phyloP scores from a whole-genome alignment of 225 moss, liverwort and hornwort genomes.

The Neckera pumila region DNA sequence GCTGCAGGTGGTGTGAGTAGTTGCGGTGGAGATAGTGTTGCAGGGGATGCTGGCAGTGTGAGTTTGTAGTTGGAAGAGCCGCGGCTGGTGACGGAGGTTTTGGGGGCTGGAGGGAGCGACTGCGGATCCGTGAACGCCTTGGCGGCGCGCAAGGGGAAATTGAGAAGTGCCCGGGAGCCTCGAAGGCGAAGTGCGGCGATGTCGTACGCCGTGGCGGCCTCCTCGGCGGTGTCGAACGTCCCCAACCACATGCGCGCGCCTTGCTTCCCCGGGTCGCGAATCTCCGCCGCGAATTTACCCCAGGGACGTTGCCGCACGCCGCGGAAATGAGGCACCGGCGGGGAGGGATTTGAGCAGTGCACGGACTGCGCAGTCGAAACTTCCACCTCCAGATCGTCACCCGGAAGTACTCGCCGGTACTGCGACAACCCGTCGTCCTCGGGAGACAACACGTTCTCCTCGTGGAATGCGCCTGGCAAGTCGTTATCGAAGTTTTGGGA shows the following conservation, averaged over 20 bases:
- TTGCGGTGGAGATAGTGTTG: not conserved
- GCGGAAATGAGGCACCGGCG: slow-evolving; percentile 2
- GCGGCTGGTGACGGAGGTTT: not conserved
- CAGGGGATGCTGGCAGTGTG: not conserved
- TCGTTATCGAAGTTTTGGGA: not conserved
- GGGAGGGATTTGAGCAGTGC: not conserved
- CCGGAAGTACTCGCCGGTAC: not conserved
- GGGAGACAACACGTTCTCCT: not conserved
- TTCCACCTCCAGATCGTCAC: not conserved
- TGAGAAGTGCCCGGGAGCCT: slow-evolving; percentile 37
- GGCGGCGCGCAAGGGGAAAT: slow-evolving; percentile 30
- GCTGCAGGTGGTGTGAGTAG: not conserved
- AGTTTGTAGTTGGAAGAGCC: not conserved
- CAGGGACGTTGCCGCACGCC: slow-evolving; percentile 33
- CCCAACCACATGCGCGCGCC: slow-evolving; percentile 43
- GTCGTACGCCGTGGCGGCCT: slow-evolving; percentile 42
- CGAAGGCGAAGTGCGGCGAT: slow-evolving; percentile 33
- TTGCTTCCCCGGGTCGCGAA: slow-evolving; percentile 32
- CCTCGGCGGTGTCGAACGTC: slow-evolving; percentile 38
- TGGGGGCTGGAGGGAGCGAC: slow-evolving; percentile 10
- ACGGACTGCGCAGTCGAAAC: not conserved
- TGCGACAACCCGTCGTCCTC: not conserved
- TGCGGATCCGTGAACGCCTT: slow-evolving; percentile 11
- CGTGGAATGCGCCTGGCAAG: not conserved
- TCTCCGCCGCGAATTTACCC: slow-evolving; percentile 40